A percentile compares a stretch with the other conserved stretches of the same genome.
Evolutionary conservation across 192 early-diverging fungal genomes (phyloP).

Genomic region (Dissophora ornata): DNA sequence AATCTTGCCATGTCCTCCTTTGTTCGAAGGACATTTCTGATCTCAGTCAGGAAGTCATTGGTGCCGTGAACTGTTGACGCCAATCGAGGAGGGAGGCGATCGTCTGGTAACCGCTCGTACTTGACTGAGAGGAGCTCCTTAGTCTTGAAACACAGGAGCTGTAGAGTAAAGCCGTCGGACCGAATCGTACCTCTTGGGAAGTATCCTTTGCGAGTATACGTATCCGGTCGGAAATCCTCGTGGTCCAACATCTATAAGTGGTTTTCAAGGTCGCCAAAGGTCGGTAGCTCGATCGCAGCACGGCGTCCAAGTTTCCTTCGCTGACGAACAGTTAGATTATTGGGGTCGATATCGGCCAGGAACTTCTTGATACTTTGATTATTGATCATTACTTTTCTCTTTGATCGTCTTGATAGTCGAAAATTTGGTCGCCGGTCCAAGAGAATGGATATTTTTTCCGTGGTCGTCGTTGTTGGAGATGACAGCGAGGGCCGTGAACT

Average conservation of each 20-base stretch:
- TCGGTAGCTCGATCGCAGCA: not conserved
- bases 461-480: too few relatives aligned
- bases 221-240: not conserved
- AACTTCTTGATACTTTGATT: slow-evolving; percentile 3
- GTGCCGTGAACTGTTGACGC: not conserved
- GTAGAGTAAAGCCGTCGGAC: too few relatives aligned
- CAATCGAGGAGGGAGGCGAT: too few relatives aligned
- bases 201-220: not conserved
- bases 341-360: not conserved
- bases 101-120: too few relatives aligned
- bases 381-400: too few relatives aligned
- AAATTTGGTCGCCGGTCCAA: too few relatives aligned
- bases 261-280: not conserved
- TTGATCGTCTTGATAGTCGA: too few relatives aligned
- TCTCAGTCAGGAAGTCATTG: not conserved
- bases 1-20: not conserved
- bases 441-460: too few relatives aligned
- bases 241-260: not conserved
- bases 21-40: not conserved
- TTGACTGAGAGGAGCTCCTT: not conserved
- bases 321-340: not conserved
- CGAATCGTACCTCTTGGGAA: not conserved
- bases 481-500: too few relatives aligned
- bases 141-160: not conserved
- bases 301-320: not conserved